phyloP scores from a whole-genome alignment of 345 rosid genomes.

The Gossypium arboreum region DNA sequence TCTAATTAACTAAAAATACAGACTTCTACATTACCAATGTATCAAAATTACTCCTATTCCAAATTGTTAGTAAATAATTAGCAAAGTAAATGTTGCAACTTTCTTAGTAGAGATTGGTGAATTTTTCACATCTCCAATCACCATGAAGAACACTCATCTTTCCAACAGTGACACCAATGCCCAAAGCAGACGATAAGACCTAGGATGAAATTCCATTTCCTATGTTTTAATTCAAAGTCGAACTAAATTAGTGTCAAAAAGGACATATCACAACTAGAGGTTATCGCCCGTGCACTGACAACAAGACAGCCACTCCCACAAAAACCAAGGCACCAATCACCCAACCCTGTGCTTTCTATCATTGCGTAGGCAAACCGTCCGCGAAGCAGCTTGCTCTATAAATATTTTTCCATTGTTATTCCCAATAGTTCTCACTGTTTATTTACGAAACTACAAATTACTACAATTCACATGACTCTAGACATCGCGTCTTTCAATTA shows the following conservation, averaged over 20 bases:
- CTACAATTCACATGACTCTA: constrained; percentile 23
- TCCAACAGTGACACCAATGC: background rate
- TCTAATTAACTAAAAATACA: no score
- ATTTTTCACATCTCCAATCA: background rate
- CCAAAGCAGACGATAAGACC: constrained; percentile 8
- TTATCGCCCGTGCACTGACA: constrained; percentile 4
- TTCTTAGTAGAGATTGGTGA: no score
- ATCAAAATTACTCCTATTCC: no score
- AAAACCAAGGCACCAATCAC: background rate
- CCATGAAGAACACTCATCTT: background rate
- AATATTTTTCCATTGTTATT: background rate
- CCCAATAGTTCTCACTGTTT: background rate
- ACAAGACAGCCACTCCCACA: constrained; percentile 11
- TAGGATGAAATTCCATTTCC: constrained; percentile 4
- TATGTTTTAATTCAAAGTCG: constrained; percentile 5
- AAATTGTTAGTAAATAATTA: no score
- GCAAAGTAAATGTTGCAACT: no score
- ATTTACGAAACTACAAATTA: constrained; percentile 16
- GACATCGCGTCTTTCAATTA: constrained; percentile 9
- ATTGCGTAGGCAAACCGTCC: background rate
- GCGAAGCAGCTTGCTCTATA: background rate
- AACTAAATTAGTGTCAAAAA: background rate
- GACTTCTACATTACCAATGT: no score
- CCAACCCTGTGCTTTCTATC: background rate
- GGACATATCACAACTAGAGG: background rate